These are phyloP conservation scores for Elymus sibiricus DNA, from an alignment of 176 grass and related monocot species.

Conservation along the genomic window DNA sequence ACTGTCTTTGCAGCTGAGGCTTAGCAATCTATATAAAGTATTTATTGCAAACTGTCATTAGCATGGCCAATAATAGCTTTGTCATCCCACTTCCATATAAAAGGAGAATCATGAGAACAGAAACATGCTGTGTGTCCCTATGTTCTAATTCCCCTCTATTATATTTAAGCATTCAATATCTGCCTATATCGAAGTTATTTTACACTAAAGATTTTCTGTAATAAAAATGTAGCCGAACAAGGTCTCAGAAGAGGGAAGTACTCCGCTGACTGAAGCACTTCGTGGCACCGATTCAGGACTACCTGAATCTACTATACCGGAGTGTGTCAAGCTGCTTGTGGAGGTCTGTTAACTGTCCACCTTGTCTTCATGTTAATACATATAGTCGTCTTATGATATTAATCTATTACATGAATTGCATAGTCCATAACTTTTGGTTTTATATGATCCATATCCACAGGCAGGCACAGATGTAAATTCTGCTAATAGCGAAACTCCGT, in stretches of 20 bases:
- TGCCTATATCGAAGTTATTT: not conserved
- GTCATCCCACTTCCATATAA: not conserved
- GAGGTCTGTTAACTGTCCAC: not conserved
- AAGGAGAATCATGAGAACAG: not conserved
- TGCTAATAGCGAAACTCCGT: not conserved
- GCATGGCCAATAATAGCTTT: not conserved
- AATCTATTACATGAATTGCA: not conserved
- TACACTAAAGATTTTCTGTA: not conserved
- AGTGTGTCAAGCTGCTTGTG: constrained; percentile 13
- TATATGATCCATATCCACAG: not conserved
- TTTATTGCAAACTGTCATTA: not conserved
- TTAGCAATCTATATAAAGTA: not conserved
- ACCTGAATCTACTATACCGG: not conserved
- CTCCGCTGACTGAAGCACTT: not conserved
- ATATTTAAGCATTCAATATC: not conserved
- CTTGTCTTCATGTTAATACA: not conserved
- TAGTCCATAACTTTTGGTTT: not conserved
- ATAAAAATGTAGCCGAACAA: constrained; percentile 7
- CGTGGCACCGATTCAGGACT: not conserved
- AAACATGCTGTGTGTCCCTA: not conserved
- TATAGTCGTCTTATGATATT: not conserved
- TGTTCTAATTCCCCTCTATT: not conserved
- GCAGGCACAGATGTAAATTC: not conserved
- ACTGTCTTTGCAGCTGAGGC: not conserved
- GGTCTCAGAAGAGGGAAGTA: not conserved